Conservation (phyloP, 164 flowering plant genomes). For the Aristolochia contorta region DNA sequence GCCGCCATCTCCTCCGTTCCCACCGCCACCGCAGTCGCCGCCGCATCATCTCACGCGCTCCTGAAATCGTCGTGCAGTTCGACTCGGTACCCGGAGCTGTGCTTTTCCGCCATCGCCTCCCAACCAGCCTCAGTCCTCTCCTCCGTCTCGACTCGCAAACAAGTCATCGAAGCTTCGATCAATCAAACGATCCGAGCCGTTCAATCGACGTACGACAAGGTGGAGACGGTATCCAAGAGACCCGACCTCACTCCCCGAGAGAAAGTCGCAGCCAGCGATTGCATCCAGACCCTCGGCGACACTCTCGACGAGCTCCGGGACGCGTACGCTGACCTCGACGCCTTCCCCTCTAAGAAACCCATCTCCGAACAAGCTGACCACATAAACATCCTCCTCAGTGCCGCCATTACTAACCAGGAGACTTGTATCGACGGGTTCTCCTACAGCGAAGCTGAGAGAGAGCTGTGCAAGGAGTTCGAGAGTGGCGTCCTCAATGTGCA, state of each 20-base stretch:
- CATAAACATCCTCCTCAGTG: constrained; percentile 50
- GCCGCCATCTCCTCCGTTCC: constrained; percentile 24
- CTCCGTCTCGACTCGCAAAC: constrained; percentile 27
- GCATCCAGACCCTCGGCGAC: constrained; percentile 61
- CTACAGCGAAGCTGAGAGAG: constrained; percentile 44
- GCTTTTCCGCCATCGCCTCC: constrained; percentile 45
- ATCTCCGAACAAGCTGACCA: constrained; percentile 43
- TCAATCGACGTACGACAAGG: constrained; percentile 30
- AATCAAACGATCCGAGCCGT: constrained; percentile 42
- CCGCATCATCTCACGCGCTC: constrained; percentile 28
- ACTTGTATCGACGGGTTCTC: constrained; percentile 81
- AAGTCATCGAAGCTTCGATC: constrained; percentile 48
- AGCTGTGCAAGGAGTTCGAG: constrained; percentile 25
- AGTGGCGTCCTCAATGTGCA: constrained; percentile 33
- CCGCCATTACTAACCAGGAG: constrained; percentile 77
- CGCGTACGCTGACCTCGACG: constrained; percentile 33
- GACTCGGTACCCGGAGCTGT: constrained; percentile 58
- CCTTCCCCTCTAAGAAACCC: constrained; percentile 44
- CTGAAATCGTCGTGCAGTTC: constrained; percentile 49
- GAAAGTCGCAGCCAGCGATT: constrained; percentile 61
- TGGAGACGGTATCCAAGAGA: constrained; percentile 26
- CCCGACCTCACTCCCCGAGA: constrained; percentile 33
- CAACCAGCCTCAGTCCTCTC: constrained; percentile 14
- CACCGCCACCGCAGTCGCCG: constrained; percentile 21
- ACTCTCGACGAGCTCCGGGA: constrained; percentile 61